phyloP scores from a whole-genome alignment of 352 stramenopile species.

The Phytophthora ramorum region DNA sequence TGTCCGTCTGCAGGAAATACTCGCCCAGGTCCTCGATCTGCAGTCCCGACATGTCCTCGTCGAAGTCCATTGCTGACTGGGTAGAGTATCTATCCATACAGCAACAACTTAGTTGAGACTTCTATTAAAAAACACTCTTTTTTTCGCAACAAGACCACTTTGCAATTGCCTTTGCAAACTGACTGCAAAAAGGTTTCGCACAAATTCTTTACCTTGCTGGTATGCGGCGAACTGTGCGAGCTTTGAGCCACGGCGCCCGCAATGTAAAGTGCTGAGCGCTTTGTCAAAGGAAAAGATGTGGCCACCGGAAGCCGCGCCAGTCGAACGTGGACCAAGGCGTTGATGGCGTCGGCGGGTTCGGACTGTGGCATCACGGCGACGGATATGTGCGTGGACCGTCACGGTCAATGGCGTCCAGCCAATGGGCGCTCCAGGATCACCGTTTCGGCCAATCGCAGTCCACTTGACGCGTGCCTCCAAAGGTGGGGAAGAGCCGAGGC shows the following conservation, averaged over 20 bases:
- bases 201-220: constrained; percentile 1
- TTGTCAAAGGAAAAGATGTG: constrained; percentile 30
- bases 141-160: neutral
- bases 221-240: neutral
- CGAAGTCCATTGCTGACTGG: constrained; percentile 53
- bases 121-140: neutral
- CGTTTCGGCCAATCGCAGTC: constrained; percentile 11
- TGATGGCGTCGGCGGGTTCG: constrained; percentile 18
- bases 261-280: constrained; percentile 16
- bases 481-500: constrained; percentile 32
- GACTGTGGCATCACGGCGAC: constrained; percentile 31
- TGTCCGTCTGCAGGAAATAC: constrained; percentile 71
- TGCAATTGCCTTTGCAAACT: neutral
- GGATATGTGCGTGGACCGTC: constrained; percentile 12
- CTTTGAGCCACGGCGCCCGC: constrained; percentile 6
- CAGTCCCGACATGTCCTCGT: constrained; percentile 74
- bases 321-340: constrained; percentile 15
- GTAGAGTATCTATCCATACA: neutral
- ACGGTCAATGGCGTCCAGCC: constrained; percentile 16
- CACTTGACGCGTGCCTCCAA: constrained; percentile 25
- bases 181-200: constrained; percentile 1
- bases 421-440: constrained; percentile 8
- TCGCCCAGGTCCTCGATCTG: constrained; percentile 81
- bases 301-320: constrained; percentile 20
- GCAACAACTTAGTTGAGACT: neutral